Evolutionary conservation across 1,139 yeast genomes (phyloP).

Genomic region (Nakaseomyces sp.): DNA sequence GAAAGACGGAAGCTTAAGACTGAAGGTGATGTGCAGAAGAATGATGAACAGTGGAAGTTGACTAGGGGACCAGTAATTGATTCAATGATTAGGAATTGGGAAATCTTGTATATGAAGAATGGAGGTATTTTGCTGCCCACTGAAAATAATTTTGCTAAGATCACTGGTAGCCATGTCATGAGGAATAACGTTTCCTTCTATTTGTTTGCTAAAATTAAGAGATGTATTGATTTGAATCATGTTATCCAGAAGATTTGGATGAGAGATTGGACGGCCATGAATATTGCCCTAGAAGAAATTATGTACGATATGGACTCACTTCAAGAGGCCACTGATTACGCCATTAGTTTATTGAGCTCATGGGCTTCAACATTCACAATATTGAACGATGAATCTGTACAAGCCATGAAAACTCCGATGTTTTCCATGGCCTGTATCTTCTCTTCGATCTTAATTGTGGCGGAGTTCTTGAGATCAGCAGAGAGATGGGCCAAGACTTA

Average conservation of each 20-base stretch:
- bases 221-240: conserved; percentile 50
- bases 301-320: conserved; percentile 39
- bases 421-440: conserved; percentile 63
- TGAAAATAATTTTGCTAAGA: conserved; percentile 36
- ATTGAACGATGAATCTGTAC: conserved; percentile 52
- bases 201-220: conserved; percentile 53
- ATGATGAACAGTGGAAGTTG: conserved; percentile 52
- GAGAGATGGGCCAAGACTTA: conserved; percentile 43
- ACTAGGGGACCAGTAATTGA: conserved; percentile 49
- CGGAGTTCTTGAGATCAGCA: conserved; percentile 50
- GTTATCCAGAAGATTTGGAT: conserved; percentile 48
- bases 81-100: conserved; percentile 55
- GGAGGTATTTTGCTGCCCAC: conserved; percentile 53
- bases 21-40: conserved; percentile 33
- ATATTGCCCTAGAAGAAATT: conserved; percentile 36
- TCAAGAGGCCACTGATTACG: conserved; percentile 48
- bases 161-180: conserved; percentile 45
- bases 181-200: conserved; percentile 58
- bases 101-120: conserved; percentile 46
- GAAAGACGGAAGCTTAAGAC: conserved; percentile 33
- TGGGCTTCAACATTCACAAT: conserved; percentile 65
- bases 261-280: conserved; percentile 61
- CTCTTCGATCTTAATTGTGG: conserved; percentile 48
- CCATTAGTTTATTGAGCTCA: conserved; percentile 50
- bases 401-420: conserved; percentile 63